Base-by-base conservation (phyloP, 352 stramenopile genomes). In the Phytophthora lateralis region DNA sequence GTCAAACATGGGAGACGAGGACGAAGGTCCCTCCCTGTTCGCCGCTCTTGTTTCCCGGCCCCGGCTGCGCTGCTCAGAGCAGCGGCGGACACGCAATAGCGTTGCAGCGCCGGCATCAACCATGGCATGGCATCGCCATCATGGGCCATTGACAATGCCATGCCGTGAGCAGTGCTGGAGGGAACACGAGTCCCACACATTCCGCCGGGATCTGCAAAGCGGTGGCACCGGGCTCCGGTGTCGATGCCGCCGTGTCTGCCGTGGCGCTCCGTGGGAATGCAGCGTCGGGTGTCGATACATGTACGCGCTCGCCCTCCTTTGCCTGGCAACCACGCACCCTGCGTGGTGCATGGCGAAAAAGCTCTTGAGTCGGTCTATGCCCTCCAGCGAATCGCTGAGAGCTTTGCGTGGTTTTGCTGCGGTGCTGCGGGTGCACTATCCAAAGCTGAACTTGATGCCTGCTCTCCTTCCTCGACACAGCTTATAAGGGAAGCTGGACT, bases 21-120 rank as follows among this genome's bases (percentile, higher is more conserved):
- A 58, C 17, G 37, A 57, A 66, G 55, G 66, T 70, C 50, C 66
- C 49, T 66, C 60, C 65, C 20, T 44, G 27, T 32, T 60, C 38
- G 49, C 57, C 39, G 54, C 46, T 49, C 51, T 55, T 27, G 38
- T 69, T 71, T 57, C 51, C 66, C 45, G 29, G 26, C 37, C 17
- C 51, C 66, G 66, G 66, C 66, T 74, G 66, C 62, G 55, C 47
- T 57, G 49, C 44, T 52, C 43, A 56, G 43, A 55, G 47, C 43
- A 62, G 38, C 50, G 50, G 39, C 51, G 39, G 47, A 42, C 35
- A 42, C 14, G 8, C 35, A 42, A 42, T 15, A 42, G 32, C 8
- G 30, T 37, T 37, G 30, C 30, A 11, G 50, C 46, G 24, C 21
- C 45, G 38, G 29, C 30, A 45, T 17, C 41, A 38, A 21, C 7